phyloP scores from a whole-genome alignment of 2,329 filamentous ascomycete species.

The Penicillium verrucosum region DNA sequence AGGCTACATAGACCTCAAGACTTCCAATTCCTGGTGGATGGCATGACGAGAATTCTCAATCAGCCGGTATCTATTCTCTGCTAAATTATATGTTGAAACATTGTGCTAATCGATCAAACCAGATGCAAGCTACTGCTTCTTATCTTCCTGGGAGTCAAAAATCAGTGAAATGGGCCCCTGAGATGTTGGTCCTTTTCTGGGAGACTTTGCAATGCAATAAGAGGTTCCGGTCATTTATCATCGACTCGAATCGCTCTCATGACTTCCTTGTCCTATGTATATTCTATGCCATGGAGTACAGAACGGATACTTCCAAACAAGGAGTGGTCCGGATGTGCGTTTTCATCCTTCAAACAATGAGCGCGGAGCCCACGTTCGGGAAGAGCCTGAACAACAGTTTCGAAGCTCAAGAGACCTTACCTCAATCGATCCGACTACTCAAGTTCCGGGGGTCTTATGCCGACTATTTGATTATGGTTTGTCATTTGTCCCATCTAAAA shows the following conservation, averaged over 20 bases:
- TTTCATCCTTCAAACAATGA: conserved; percentile 93
- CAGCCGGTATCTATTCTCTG: conserved; percentile 59
- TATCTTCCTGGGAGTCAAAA: conserved; percentile 84
- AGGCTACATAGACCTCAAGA: conserved; percentile 89
- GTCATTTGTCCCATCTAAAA: background rate
- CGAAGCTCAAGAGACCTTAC: conserved; percentile 82
- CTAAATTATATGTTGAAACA: background rate
- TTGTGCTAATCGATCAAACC: conserved; percentile 10
- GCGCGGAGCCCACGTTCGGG: conserved; percentile 87
- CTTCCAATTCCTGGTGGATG: conserved; percentile 95
- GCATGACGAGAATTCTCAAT: conserved; percentile 87
- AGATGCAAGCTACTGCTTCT: conserved; percentile 79
- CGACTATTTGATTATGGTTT: conserved; percentile 84
- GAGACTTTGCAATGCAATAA: conserved; percentile 97
- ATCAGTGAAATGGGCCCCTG: conserved; percentile 80
- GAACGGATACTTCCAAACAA: conserved; percentile 80
- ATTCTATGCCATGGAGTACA: conserved; percentile 90
- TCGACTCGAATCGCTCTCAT: conserved; percentile 88
- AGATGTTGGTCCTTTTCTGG: conserved; percentile 97
- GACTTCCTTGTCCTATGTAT: conserved; percentile 88
- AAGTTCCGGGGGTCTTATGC: conserved; percentile 88
- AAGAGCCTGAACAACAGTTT: conserved; percentile 86
- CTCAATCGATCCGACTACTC: conserved; percentile 72
- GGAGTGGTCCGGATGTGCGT: conserved; percentile 94
- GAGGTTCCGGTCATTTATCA: conserved; percentile 91